Base-by-base conservation (phyloP, 1,284 basidiomycete species). In the Austroboletus olivaceoglutinosus region DNA sequence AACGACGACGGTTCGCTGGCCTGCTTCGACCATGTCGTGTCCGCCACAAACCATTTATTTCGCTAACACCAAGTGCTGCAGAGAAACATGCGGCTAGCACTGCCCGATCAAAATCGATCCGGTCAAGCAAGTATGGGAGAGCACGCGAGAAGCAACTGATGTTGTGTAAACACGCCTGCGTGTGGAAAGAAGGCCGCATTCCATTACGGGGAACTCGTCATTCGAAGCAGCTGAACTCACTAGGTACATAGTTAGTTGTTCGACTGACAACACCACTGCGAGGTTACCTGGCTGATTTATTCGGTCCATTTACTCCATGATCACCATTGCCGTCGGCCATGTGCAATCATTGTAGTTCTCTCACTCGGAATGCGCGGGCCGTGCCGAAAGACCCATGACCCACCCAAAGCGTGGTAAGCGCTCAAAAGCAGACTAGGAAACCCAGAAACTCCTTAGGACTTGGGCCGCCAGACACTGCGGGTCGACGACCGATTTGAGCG, bases 281-380 rank as follows among this genome's bases (percentile, higher is more conserved):
- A 12, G 38, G n/a, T 25, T 21, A 22, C 43, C 18, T 45, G 45
- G 36, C 34, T 44, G 38, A 39, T 27, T 11, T 38, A 16, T 27
- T 43, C 16, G 18, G 31, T 39, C 30, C 3, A 13, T 45, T 43
- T 30, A 19, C 15, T 59, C 45, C 10, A 37, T 6, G 22, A 30
- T 34, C 19, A 33, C 21, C n/a, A 21, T 44, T 31, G 19, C n/a
- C 21, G 44, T 46, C 40, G 9, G 19, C 33, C 43, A 31, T 41
- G 42, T 21, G 40, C 39, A 45, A 33, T 45, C 21, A 23, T 37
- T 25, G 29, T 23, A 12, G 19, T 36, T 33, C 39, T 60, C 50
- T 45, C 50, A 47, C 46, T 27, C 51, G 57, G 54, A 33, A 37
- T 22, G 47, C 23, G 40, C 53, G 49, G 51, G n/a, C 59, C 46